These are phyloP conservation scores for Xanthoconium stramineum DNA, from an alignment of 768 basidiomycete species.

Conservation along the genomic window DNA sequence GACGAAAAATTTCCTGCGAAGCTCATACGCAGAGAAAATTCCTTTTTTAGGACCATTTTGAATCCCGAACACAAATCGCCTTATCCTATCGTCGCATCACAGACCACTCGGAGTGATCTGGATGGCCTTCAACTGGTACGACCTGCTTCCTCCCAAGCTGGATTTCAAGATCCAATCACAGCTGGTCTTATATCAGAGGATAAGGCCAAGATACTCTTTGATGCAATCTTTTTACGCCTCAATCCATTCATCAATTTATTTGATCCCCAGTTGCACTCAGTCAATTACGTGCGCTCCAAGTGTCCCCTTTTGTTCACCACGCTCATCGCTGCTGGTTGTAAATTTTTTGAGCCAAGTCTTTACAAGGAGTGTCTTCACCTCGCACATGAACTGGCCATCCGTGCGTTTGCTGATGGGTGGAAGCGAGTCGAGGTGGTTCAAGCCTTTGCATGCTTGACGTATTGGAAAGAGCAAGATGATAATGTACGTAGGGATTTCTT, in stretches of 20 bases:
- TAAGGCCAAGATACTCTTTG: slow-evolving; percentile 70
- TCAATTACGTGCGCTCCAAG: slow-evolving; percentile 71
- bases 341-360: slow-evolving; percentile 71
- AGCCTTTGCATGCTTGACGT: slow-evolving; percentile 83
- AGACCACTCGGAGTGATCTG: slow-evolving; percentile 32
- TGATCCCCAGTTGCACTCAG: slow-evolving; percentile 82
- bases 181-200: slow-evolving; percentile 68
- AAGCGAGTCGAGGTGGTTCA: slow-evolving; percentile 86
- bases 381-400: slow-evolving; percentile 69
- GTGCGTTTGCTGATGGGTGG: slow-evolving; percentile 75
- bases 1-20: slow-evolving; percentile 75
- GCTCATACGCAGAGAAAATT: slow-evolving; percentile 72
- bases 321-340: slow-evolving; percentile 79
- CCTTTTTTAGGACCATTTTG: slow-evolving; percentile 82
- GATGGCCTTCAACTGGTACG: slow-evolving; percentile 35
- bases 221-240: slow-evolving; percentile 75
- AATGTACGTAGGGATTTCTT: slow-evolving; percentile 45
- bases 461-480: slow-evolving; percentile 88
- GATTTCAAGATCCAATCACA: slow-evolving; percentile 64
- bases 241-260: slow-evolving; percentile 90
- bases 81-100: slow-evolving; percentile 27
- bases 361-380: slow-evolving; percentile 69
- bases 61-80: slow-evolving; percentile 59
- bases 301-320: slow-evolving; percentile 85
- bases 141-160: slow-evolving; percentile 36